Conservation (phyloP, 2,329 filamentous ascomycete species). For the Penicillium sp. region DNA sequence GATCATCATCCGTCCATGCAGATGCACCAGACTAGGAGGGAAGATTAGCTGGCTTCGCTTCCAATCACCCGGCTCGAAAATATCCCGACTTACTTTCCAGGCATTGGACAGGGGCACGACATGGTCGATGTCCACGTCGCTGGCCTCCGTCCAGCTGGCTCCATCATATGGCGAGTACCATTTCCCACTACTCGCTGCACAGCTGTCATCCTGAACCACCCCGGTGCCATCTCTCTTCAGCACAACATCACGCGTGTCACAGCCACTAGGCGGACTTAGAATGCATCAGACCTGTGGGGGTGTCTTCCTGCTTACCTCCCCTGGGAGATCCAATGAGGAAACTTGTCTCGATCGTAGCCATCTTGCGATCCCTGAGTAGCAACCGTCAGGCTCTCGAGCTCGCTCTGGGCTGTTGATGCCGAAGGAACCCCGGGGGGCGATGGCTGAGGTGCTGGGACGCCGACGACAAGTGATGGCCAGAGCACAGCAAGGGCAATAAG, state of each 20-base stretch:
- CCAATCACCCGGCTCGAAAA: neutral
- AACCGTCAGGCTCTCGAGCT: slow-evolving; percentile 64
- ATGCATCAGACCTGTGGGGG: slow-evolving; percentile 44
- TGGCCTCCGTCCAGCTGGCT: slow-evolving; percentile 67
- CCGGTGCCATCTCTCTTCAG: slow-evolving; percentile 72
- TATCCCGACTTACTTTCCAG: slow-evolving; percentile 62
- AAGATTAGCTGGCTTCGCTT: neutral
- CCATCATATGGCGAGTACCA: slow-evolving; percentile 79
- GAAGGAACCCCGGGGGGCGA: slow-evolving; percentile 67
- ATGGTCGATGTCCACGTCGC: slow-evolving; percentile 81
- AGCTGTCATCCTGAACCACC: slow-evolving; percentile 64
- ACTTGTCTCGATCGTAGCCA: slow-evolving; percentile 68
- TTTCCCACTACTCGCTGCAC: slow-evolving; percentile 65
- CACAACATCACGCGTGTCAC: slow-evolving; percentile 75
- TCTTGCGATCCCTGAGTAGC: slow-evolving; percentile 57
- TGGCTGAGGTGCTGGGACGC: slow-evolving; percentile 32
- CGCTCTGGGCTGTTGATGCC: slow-evolving; percentile 58
- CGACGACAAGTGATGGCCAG: slow-evolving; percentile 19
- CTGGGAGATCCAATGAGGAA: slow-evolving; percentile 70
- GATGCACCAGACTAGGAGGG: slow-evolving; percentile 62
- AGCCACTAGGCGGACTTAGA: slow-evolving; percentile 39
- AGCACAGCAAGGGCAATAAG: slow-evolving; percentile 25
- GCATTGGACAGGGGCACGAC: slow-evolving; percentile 80
- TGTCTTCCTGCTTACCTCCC: slow-evolving; percentile 43
- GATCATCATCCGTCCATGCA: slow-evolving; percentile 69